Base-by-base conservation (phyloP, 805 yeast genomes). In the Hermanozyma aechmeae region DNA sequence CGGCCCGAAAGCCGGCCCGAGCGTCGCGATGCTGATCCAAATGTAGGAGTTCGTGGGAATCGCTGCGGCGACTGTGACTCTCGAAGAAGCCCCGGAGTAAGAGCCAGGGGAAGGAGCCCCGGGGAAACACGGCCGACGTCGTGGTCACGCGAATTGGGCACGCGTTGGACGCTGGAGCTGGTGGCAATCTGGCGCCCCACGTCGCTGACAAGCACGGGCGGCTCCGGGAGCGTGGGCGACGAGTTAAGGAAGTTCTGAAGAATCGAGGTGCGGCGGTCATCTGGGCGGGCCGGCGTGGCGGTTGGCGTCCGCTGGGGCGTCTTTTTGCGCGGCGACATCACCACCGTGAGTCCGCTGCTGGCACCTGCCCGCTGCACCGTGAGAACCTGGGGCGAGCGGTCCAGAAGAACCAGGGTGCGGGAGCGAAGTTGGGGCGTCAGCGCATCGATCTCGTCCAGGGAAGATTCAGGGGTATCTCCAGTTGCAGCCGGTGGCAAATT, bases 181-280 rank as follows among this genome's bases (percentile, higher is more conserved):
- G 38, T 38, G 14, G 33, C 30, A 4, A 31, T 27, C 27, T 26
- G 18, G 11, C 38, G 31, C 2, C 55, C 60, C 13, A 56, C 34
- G 31, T 60, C 67, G 6, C 66, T 60, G 28, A 46, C 42, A 8
- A 61, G 46, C 11, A 56, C 50, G 5, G 69, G 69, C 2, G 68
- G 63, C 31, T 59, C 62, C 3, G 69, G 69, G 16, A 61, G 40
- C 2, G 66, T 58, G 2, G 69, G 69, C 7, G 68, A 61, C 2
- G 66, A 60, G 32, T 59, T 51, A 30, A 58, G 44, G 17, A 56
- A 43, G 23, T 54, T 50, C 26, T 55, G 58, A 13, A 61, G 51
- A 32, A 56, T 37, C 10, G 64, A 53, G 19, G 61, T 52, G 5
- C 43, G 24, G 19, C 37, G 28, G 11, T 32, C 36, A n/a, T n/a